These are phyloP conservation scores for Cytospora chrysosperma DNA, from an alignment of 2,329 filamentous ascomycete genomes.

Conservation along the genomic window DNA sequence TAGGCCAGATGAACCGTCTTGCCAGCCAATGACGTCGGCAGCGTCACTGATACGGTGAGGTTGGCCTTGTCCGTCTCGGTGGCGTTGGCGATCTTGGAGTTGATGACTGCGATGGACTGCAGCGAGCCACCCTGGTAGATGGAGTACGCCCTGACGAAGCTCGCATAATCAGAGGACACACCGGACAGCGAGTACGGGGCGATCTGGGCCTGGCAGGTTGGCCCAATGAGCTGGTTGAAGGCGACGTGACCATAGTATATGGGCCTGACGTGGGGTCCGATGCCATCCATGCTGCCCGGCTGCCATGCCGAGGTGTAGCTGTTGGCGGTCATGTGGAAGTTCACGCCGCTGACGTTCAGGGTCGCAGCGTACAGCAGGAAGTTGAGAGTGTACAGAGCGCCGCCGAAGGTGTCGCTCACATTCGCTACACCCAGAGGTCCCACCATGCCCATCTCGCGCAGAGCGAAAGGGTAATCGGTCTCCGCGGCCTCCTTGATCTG, in stretches of 20 bases:
- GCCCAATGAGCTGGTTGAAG: slow-evolving; percentile 48
- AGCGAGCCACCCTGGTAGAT: slow-evolving; percentile 44
- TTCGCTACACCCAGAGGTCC: slow-evolving; percentile 47
- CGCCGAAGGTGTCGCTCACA: slow-evolving; percentile 48
- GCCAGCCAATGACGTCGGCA: slow-evolving; percentile 38
- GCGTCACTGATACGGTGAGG: slow-evolving; percentile 41
- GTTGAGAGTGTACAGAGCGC: slow-evolving; percentile 52
- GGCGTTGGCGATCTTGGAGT: slow-evolving; percentile 42
- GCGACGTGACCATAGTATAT: slow-evolving; percentile 52
- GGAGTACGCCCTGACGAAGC: slow-evolving; percentile 43
- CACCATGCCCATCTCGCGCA: slow-evolving; percentile 51
- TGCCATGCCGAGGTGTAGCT: slow-evolving; percentile 51
- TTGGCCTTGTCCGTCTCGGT: slow-evolving; percentile 37
- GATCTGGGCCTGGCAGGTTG: slow-evolving; percentile 43
- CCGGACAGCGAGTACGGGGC: slow-evolving; percentile 34
- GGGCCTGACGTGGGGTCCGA: slow-evolving; percentile 44
- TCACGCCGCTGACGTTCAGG: slow-evolving; percentile 46
- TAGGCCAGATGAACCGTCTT: slow-evolving; percentile 46
- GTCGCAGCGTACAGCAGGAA: slow-evolving; percentile 50
- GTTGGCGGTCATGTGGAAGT: slow-evolving; percentile 56
- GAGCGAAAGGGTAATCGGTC: slow-evolving; percentile 45
- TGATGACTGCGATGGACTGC: slow-evolving; percentile 45
- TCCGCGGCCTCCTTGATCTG: slow-evolving; percentile 42
- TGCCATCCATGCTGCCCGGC: slow-evolving; percentile 41
- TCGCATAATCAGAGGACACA: slow-evolving; percentile 37